These are phyloP conservation scores for Curvularia sp. DNA, from an alignment of 2,329 filamentous ascomycete genomes.

Conservation along the genomic window DNA sequence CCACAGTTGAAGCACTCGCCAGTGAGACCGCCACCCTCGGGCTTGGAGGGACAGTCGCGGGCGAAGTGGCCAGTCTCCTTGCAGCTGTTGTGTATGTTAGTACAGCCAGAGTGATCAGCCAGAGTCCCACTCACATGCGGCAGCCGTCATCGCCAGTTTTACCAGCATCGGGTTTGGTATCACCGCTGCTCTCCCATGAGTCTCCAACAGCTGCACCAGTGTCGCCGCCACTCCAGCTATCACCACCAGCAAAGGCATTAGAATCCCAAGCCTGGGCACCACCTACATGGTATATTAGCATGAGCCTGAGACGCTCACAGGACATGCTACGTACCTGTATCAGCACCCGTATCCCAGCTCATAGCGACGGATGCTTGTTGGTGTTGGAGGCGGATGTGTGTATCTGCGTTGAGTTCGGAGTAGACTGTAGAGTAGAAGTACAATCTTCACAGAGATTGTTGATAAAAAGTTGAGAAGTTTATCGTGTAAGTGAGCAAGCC, in stretches of 20 bases:
- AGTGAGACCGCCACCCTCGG: constrained; percentile 44
- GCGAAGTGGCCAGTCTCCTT: constrained; percentile 55
- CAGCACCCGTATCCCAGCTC: constrained; percentile 32
- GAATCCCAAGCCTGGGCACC: constrained; percentile 21
- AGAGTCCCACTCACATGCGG: constrained; percentile 50
- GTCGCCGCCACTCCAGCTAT: constrained; percentile 16
- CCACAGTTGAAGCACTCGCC: constrained; percentile 68
- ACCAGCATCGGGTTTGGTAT: constrained; percentile 22
- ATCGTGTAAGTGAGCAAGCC: constrained; percentile 1
- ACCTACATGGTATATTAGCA: constrained; percentile 20
- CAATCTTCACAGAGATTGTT: not conserved
- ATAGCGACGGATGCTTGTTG: constrained; percentile 18
- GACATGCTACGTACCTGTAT: constrained; percentile 15
- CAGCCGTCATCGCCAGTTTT: constrained; percentile 47
- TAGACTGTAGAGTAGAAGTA: not conserved
- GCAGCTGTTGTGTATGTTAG: constrained; percentile 52
- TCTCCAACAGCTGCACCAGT: constrained; percentile 14
- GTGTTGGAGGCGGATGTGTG: not conserved
- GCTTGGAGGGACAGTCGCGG: constrained; percentile 58
- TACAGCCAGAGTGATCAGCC: not conserved
- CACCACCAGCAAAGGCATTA: constrained; percentile 15
- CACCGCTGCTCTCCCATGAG: constrained; percentile 28
- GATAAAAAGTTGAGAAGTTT: not conserved
- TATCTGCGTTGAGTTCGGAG: not conserved
- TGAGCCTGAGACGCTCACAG: constrained; percentile 9